phyloP scores from a whole-genome alignment of 2,329 filamentous ascomycete genomes.

The Mycosphaerella sp. region DNA sequence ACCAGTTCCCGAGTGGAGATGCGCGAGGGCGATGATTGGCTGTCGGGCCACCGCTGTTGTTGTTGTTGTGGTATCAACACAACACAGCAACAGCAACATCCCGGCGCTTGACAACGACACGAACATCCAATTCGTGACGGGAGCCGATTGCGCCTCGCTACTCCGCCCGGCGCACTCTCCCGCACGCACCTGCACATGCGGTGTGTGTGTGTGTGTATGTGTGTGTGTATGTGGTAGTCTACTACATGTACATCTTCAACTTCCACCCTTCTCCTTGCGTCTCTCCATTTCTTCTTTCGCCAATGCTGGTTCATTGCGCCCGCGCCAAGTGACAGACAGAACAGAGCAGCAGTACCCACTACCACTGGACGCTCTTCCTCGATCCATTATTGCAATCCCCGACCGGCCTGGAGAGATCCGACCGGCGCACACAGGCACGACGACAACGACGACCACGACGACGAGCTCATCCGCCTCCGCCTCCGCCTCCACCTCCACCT shows the following conservation, averaged over 20 bases:
- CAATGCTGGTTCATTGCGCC: constrained; percentile 4
- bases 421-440: not conserved
- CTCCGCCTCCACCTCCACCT: too few species aligned
- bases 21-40: too few species aligned
- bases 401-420: not conserved
- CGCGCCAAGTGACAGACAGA: constrained; percentile 2
- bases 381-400: not conserved
- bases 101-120: constrained; percentile 5
- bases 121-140: not conserved
- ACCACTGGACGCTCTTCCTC: not conserved
- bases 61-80: not conserved
- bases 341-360: not conserved
- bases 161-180: too few species aligned
- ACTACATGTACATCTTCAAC: too few species aligned
- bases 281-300: not conserved
- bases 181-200: too few species aligned
- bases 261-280: not conserved
- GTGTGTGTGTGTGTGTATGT: too few species aligned
- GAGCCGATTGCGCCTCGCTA: too few species aligned
- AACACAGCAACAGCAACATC: constrained; percentile 4
- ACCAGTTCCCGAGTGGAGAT: too few species aligned
- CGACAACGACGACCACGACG: not conserved
- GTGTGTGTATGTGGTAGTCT: too few species aligned
- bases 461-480: too few species aligned
- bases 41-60: too few species aligned